Evolutionary conservation across 164 flowering plant genomes (phyloP).

Genomic region (Macadamia integrifolia): DNA sequence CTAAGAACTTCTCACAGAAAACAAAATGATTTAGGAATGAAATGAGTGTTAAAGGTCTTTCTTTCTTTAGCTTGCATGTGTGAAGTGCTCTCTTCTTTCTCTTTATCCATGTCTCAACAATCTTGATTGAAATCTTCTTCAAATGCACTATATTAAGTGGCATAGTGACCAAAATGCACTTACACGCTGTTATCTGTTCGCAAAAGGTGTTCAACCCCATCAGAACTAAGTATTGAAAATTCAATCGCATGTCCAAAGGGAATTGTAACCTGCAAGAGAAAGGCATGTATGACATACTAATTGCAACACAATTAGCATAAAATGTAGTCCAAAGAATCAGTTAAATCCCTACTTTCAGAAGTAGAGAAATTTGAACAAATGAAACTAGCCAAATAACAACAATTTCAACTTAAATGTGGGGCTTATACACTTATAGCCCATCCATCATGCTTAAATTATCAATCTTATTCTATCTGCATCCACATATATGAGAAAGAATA

Average conservation of each 20-base stretch:
- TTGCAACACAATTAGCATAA: neutral
- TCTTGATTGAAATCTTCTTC: neutral
- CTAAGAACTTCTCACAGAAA: too few relatives aligned
- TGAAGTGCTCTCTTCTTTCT: neutral
- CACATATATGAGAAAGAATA: too few relatives aligned
- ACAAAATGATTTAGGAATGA: too few relatives aligned
- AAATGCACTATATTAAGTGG: neutral
- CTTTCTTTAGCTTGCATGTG: neutral
- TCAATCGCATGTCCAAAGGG: conserved; percentile 52
- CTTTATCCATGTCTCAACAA: neutral
- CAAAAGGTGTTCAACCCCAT: conserved; percentile 41
- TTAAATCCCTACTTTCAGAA: too few relatives aligned
- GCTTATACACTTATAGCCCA: too few relatives aligned
- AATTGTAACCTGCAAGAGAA: conserved; percentile 48
- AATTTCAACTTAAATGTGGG: too few relatives aligned
- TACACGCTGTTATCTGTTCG: conserved; percentile 54
- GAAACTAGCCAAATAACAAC: too few relatives aligned
- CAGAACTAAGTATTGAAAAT: conserved; percentile 40
- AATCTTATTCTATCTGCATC: too few relatives aligned
- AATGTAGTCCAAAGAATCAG: too few relatives aligned
- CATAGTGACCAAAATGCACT: conserved; percentile 14
- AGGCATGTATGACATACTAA: neutral
- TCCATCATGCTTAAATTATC: too few relatives aligned
- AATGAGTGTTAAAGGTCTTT: too few relatives aligned
- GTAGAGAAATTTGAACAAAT: too few relatives aligned